Base-by-base conservation (phyloP, 179 eudicot genomes). In the Sideroxylon spinosum region DNA sequence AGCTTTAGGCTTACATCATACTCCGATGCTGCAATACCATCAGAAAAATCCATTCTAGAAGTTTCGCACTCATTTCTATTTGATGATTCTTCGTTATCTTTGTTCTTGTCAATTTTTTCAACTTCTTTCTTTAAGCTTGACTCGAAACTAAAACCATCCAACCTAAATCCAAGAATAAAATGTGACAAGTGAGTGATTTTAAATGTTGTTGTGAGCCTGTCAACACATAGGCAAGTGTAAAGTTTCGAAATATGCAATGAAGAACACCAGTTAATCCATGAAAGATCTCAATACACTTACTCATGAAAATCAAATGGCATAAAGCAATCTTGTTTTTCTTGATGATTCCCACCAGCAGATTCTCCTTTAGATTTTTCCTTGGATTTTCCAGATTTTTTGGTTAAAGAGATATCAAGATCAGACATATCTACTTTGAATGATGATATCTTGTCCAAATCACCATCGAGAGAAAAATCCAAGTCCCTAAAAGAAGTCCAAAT, bases 381-480 rank as follows among this genome's bases (percentile, higher is more conserved):
- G 70, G 86, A 65, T 65, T 86, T 90, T 66, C 83, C 86, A 25
- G 88, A 77, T 75, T 82, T 88, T 83, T 89, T 89, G 22, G 85
- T 73, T 68, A 91, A 82, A 63, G 95, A 86, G 76, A 91, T 89
- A 84, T 91, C 97, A 68, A 90, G 81, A 81, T 90, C 93, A 57
- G 93, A 74, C 85, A 93, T 85, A 80, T 93, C 95, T 46, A 90
- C 66, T 74, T 89, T 90, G 85, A 95, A 88, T 63, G 98, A 89
- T 76, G 97, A 81, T 63, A 94, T 82, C 85, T 91, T 94, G 65
- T 84, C 97, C 82, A 93, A 86, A 62, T 88, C 93, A 79, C 82
- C 90, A 80, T 90, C 92, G 65, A 95, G 90, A 77, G 88, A 78
- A 76, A 95, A 95, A 86, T 93, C 95, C 89, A 89, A 81, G 82